Percentiles rank a stretch among this genome's conserved stretches.
Evolutionary conservation across 768 basidiomycete species (phyloP).

Genomic region (Leccinum rimulosum): DNA sequence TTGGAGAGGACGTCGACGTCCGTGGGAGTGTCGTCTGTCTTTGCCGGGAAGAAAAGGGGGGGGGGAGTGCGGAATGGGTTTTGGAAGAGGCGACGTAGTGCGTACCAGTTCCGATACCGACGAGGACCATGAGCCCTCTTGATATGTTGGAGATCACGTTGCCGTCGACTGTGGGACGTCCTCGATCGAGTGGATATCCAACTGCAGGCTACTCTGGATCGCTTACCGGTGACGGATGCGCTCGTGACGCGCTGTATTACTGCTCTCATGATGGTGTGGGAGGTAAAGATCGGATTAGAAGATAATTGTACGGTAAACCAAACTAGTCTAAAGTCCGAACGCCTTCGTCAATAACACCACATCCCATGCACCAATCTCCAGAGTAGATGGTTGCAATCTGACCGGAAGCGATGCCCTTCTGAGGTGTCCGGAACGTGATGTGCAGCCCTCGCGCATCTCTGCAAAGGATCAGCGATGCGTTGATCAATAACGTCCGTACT

Average conservation of each 20-base stretch:
- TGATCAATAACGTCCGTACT: neutral
- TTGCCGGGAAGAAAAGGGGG: conserved; percentile 12
- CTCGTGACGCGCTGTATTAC: conserved; percentile 80
- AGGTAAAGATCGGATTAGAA: conserved; percentile 1
- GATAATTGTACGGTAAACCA: neutral
- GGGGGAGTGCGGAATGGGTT: neutral
- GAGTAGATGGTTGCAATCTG: conserved; percentile 78
- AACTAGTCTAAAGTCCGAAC: conserved; percentile 3
- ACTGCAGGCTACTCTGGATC: neutral
- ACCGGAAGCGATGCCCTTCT: conserved; percentile 72
- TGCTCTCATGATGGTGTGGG: conserved; percentile 60
- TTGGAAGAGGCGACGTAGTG: neutral
- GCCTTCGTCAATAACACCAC: conserved; percentile 57
- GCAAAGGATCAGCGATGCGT: conserved; percentile 8
- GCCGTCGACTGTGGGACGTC: conserved; percentile 60
- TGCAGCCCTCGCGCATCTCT: conserved; percentile 27
- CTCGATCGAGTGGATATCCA: neutral
- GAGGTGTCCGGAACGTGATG: conserved; percentile 55
- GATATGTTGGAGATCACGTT: conserved; percentile 80
- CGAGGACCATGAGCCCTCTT: conserved; percentile 82
- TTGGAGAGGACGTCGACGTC: conserved; percentile 74
- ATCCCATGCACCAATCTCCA: conserved; percentile 79
- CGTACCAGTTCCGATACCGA: conserved; percentile 83
- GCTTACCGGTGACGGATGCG: conserved; percentile 79
- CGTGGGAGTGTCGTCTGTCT: conserved; percentile 72